Base-by-base conservation (phyloP, 805 yeast genomes). In the Hanseniaspora taiwanica region DNA sequence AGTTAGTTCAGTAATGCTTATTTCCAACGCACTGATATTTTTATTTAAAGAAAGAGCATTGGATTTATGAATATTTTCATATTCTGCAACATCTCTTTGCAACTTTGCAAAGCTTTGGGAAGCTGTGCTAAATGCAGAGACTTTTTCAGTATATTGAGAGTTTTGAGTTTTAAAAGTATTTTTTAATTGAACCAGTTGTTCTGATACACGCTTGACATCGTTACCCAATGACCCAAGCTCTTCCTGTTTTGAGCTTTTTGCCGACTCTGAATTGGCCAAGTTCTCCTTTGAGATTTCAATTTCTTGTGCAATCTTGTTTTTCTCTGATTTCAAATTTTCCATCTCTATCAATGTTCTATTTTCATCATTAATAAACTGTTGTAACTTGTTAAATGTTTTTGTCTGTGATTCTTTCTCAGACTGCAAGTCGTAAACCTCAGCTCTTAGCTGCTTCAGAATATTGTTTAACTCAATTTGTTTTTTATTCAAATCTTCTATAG, bases 401-500 rank as follows among this genome's bases (percentile, higher is more conserved):
- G 50, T 45, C 27, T 46, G 54, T 1, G 33, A 20, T 35, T 56
- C 60, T 27, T 51, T 50, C 8, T 44, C 47, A 14, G 48, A 50
- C 32, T 58, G 63, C 25, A 55, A 23, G 3, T 35, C 40, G 2
- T 39, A 42, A 3, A 56, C 46, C 12, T 49, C 51, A 33, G 46
- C 51, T 41, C 63, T 48, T 12, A 48, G 38, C 9, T 38, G 39
- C 16, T 56, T 48, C 37, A 56, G 34, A 6, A 16, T 10, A 6
- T 51, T 51, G 36, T 52, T 55, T 16, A 46, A 45, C 1, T 24
- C 19, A 35, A 38, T 46, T 41, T 54, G 60, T n/a, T 34, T 42
- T 3, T 25, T 37, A 19, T 52, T 52, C 17, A 58, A 34, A 36
- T 56, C 60, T 21, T 53, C 55, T 2, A 53, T 50, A 3, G 60